phyloP scores from a whole-genome alignment of 352 stramenopile genomes.

The Phytophthora citricola region DNA sequence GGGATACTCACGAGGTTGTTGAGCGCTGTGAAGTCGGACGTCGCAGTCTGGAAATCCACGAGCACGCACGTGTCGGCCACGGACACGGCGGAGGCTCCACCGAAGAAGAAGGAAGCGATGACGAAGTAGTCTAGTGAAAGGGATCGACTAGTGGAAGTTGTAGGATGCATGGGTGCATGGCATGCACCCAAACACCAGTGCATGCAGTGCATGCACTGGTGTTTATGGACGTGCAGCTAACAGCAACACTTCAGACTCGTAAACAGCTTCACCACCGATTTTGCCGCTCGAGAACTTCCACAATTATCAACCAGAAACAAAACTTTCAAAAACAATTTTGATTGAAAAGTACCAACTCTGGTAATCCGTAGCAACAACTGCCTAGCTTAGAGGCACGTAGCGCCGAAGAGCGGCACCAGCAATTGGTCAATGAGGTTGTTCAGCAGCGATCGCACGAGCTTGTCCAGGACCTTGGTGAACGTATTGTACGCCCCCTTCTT shows the following conservation, averaged over 20 bases:
- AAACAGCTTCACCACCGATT: too few species aligned
- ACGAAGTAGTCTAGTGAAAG: too few species aligned
- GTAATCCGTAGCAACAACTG: not conserved
- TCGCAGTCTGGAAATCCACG: not conserved
- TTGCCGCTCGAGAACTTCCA: not conserved
- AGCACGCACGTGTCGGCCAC: not conserved
- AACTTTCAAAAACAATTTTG: not conserved
- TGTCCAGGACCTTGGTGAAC: conserved; percentile 48
- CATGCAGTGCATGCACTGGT: too few species aligned
- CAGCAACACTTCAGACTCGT: too few species aligned
- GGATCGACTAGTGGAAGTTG: too few species aligned
- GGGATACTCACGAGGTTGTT: not conserved
- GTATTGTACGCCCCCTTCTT: conserved; percentile 66
- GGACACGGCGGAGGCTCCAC: not conserved
- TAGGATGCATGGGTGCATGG: too few species aligned
- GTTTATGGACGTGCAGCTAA: too few species aligned
- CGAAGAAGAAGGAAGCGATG: too few species aligned
- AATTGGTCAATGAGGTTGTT: conserved; percentile 56
- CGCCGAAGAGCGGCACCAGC: conserved; percentile 52
- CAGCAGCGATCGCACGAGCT: conserved; percentile 51
- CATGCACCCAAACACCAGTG: too few species aligned
- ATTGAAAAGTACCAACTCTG: conserved; percentile 3
- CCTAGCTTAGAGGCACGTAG: conserved; percentile 40
- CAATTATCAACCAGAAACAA: not conserved
- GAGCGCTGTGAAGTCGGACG: not conserved